Conservation (phyloP, 2,329 filamentous ascomycete species). For the Scleromitrula shiraiana region DNA sequence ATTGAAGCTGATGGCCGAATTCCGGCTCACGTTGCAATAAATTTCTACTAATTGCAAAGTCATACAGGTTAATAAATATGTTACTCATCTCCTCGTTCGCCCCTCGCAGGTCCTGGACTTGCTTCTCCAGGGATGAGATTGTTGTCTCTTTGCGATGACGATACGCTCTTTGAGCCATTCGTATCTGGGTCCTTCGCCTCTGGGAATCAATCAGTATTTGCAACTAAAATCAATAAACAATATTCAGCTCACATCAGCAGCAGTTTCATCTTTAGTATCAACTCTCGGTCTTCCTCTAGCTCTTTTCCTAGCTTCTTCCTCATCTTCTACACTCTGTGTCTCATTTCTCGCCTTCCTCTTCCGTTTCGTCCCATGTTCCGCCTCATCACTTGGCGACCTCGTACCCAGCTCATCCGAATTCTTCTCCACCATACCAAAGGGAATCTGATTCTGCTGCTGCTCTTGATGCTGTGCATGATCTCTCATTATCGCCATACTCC, state of each 20-base stretch:
- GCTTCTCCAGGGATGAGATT: constrained; percentile 63
- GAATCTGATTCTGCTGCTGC: constrained; percentile 18
- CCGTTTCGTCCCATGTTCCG: constrained; percentile 21
- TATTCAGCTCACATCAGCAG: constrained; percentile 59
- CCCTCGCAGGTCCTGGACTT: constrained; percentile 60
- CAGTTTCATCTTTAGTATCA: constrained; percentile 69
- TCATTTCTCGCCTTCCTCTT: constrained; percentile 31
- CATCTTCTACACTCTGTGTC: constrained; percentile 30
- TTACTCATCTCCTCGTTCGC: constrained; percentile 68
- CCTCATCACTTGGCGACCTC: constrained; percentile 18
- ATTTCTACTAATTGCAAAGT: constrained; percentile 50
- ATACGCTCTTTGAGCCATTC: constrained; percentile 78
- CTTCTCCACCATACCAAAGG: constrained; percentile 20
- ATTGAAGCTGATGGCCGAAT: constrained; percentile 48
- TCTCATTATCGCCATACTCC: constrained; percentile 8
- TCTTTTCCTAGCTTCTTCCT: constrained; percentile 47
- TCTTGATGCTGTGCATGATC: constrained; percentile 4
- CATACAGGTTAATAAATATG: constrained; percentile 59
- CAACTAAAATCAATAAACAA: not conserved
- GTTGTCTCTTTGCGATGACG: constrained; percentile 77
- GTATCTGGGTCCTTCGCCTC: constrained; percentile 80
- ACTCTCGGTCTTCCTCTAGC: constrained; percentile 66
- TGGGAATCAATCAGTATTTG: constrained; percentile 29
- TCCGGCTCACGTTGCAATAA: constrained; percentile 48
- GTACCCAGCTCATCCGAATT: constrained; percentile 11